Evolutionary conservation across 2,329 filamentous ascomycete genomes (phyloP).

Genomic region (Ilyonectria robusta): DNA sequence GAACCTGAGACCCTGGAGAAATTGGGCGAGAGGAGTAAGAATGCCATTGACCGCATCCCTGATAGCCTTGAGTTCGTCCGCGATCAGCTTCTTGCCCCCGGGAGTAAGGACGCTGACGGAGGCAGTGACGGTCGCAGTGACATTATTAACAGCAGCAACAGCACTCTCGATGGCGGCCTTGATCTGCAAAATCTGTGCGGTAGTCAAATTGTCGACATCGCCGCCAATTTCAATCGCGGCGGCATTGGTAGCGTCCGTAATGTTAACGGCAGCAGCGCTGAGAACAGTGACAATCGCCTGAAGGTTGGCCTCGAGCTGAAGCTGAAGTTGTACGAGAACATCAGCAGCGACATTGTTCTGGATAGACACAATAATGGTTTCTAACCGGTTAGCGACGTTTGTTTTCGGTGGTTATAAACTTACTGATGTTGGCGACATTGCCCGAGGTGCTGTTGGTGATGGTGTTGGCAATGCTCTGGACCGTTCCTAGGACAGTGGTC

Average conservation of each 20-base stretch:
- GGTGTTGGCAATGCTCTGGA: not conserved
- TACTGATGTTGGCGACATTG: not conserved
- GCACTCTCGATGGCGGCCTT: not conserved
- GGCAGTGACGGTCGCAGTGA: not conserved
- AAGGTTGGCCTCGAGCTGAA: conserved; percentile 2
- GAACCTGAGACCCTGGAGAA: too few species aligned
- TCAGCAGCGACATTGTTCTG: not conserved
- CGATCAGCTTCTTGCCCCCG: not conserved
- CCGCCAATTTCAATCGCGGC: not conserved
- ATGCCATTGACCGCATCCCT: not conserved
- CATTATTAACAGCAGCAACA: not conserved
- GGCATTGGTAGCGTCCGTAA: not conserved
- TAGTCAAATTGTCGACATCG: not conserved
- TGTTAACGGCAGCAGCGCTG: not conserved
- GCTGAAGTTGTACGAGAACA: not conserved
- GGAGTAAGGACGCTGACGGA: not conserved
- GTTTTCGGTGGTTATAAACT: not conserved
- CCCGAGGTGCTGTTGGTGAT: not conserved
- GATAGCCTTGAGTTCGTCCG: not conserved
- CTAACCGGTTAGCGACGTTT: not conserved
- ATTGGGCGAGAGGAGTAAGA: not conserved
- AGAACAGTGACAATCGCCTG: not conserved
- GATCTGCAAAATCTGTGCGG: not conserved
- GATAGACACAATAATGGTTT: not conserved
- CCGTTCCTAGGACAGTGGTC: not conserved